Evolutionary conservation across 208 protist species (phyloP).

Genomic region (Acanthamoeba sp.): DNA sequence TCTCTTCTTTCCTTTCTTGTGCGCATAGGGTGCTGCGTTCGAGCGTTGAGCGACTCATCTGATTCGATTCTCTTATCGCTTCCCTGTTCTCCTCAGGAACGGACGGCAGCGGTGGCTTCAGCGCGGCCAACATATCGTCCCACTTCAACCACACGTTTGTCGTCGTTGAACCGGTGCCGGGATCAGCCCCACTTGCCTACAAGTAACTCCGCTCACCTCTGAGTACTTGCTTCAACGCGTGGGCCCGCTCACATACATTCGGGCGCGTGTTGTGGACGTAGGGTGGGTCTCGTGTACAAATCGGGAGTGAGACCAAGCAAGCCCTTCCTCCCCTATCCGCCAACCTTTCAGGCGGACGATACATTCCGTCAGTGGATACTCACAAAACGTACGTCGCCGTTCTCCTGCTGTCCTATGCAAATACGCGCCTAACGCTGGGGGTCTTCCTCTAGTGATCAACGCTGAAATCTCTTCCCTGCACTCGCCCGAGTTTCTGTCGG

Average conservation of each 20-base stretch:
- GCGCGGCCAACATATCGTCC: conserved; percentile 78
- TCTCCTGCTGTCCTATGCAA: too few relatives aligned
- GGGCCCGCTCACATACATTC: background rate
- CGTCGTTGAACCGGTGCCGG: background rate
- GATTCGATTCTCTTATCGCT: too few relatives aligned
- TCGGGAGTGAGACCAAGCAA: conserved; percentile 16
- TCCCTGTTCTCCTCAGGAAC: background rate
- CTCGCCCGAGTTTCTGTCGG: conserved; percentile 30
- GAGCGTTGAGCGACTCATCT: too few relatives aligned
- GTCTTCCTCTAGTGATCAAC: conserved; percentile 74
- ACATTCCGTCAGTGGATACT: conserved; percentile 74
- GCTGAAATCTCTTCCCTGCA: background rate
- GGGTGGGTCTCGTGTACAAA: conserved; percentile 20
- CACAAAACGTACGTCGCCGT: conserved; percentile 74
- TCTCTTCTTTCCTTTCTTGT: too few relatives aligned
- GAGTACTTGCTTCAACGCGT: background rate
- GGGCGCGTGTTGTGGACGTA: background rate
- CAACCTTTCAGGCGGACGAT: conserved; percentile 2
- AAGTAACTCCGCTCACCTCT: background rate
- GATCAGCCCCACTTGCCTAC: background rate
- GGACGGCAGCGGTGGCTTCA: conserved; percentile 64
- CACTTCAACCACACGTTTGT: conserved; percentile 84
- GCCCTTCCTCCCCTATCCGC: conserved; percentile 70
- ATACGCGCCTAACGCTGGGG: too few relatives aligned
- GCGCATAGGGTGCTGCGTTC: too few relatives aligned